phyloP scores from a whole-genome alignment of 1,139 yeast species.

The Suhomyces bribrorum region DNA sequence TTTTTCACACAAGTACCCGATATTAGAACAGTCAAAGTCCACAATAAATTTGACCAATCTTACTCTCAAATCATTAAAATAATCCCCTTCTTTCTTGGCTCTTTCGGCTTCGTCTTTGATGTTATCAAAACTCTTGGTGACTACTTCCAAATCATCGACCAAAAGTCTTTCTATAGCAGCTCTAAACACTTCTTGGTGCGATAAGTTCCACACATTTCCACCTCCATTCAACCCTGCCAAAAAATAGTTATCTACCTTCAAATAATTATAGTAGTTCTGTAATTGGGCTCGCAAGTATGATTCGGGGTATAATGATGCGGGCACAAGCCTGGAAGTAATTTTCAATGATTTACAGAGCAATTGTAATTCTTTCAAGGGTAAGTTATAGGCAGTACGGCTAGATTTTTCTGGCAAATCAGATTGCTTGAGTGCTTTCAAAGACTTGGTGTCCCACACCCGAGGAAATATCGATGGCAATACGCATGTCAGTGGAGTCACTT shows the following conservation, averaged over 20 bases:
- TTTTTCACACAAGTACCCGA: constrained; percentile 38
- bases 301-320: constrained; percentile 39
- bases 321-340: constrained; percentile 43
- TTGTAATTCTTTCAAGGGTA: constrained; percentile 38
- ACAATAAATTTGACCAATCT: constrained; percentile 33
- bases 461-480: constrained; percentile 53
- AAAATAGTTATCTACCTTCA: constrained; percentile 53
- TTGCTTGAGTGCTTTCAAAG: constrained; percentile 5
- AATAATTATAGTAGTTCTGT: constrained; percentile 42
- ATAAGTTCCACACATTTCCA: constrained; percentile 53
- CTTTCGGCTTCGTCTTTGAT: constrained; percentile 17
- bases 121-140: constrained; percentile 17
- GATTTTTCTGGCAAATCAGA: background rate
- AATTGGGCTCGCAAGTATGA: constrained; percentile 39
- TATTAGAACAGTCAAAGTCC: constrained; percentile 35
- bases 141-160: constrained; percentile 28
- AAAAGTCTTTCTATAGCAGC: constrained; percentile 55
- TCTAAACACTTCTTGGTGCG: constrained; percentile 43
- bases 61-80: constrained; percentile 25
- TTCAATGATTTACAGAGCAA: constrained; percentile 36
- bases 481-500: constrained; percentile 70
- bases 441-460: constrained; percentile 31
- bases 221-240: constrained; percentile 40
- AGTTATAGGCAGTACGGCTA: constrained; percentile 43
- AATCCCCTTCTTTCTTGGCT: constrained; percentile 15